Evolutionary conservation across 371 early-diverging fungal species (phyloP).

Genomic region (Mortierella sp.): DNA sequence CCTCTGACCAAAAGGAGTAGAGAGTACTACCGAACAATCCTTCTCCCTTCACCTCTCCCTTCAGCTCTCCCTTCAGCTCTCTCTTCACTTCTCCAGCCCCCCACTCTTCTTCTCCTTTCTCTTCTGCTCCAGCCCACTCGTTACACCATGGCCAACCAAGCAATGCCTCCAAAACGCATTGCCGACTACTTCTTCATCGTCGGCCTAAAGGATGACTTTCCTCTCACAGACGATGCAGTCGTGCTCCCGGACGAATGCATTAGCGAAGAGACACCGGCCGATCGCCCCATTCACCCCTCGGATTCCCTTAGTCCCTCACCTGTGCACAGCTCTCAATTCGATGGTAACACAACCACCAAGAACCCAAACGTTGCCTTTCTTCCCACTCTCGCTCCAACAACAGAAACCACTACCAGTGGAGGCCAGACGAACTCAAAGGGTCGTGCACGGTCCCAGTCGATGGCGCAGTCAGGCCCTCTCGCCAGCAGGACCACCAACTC

Average conservation of each 20-base stretch:
- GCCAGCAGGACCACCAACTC: no score
- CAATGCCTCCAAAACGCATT: slow-evolving; percentile 35
- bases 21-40: no score
- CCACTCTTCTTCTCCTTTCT: neutral
- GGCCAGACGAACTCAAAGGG: slow-evolving; percentile 1
- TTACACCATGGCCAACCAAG: slow-evolving; percentile 18
- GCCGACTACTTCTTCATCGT: slow-evolving; percentile 48
- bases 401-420: neutral
- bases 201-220: slow-evolving; percentile 29
- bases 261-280: neutral
- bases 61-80: no score
- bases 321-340: slow-evolving; percentile 26
- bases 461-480: slow-evolving; percentile 28
- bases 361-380: neutral
- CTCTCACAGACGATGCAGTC: neutral
- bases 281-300: neutral
- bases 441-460: slow-evolving; percentile 41
- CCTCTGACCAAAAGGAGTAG: no score
- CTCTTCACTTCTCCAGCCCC: neutral
- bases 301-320: neutral
- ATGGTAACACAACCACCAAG: slow-evolving; percentile 33
- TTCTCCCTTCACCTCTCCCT: no score
- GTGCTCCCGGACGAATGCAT: neutral
- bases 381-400: neutral
- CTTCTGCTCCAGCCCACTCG: neutral